Base-by-base conservation (phyloP, 495 filamentous ascomycete genomes). In the Penicillium salamii region DNA sequence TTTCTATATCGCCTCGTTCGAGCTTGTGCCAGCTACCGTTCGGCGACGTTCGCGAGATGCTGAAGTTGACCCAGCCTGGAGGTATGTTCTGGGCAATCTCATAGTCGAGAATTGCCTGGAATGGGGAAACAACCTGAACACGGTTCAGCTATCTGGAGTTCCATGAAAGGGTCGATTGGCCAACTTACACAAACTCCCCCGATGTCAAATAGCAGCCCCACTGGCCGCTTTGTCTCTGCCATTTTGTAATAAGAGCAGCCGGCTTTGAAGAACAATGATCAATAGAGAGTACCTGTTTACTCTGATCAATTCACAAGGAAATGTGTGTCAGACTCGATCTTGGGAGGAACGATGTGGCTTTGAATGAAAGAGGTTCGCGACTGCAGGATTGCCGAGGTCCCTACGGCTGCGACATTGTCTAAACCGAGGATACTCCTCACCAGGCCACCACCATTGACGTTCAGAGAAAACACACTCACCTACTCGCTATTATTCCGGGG, bases 151-250 rank as follows among this genome's bases (percentile, higher is more conserved):
- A 21, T 24, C 5, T 20, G 3, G 18, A 28, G 2, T 12, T 14
- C n/a, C 4, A 34, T 14, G n/a, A 11, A 18, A 23, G 17, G 9
- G 7, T 14, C 40, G 4, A 34, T 24, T 45, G 32, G 12, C 11
- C 20, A 11, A 50, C 88, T 74, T 87, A 96, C 93, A 77, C 89
- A 93, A 56, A 98, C 93, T 52, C 93, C 93, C 36, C 93, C 93
- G 62, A 98, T 91, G 69, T 98, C 93, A 66, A 98, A 98, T 32
- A 98, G 75, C 23, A 96, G 71, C 47, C 89, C 90, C 59, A 90
- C 84, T 15, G 91, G 87, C 46, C 73, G 67, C 39, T 76, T 58
- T 44, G 46, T 58, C 31, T 63, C 56, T 34, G 65, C 48, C 76
- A 78, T 78, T 24, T 38, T 54, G 13, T 13, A 12, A 29, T 7